Evolutionary conservation across 768 basidiomycete genomes (phyloP).

Genomic region (Rhodosporidiobolus odoratus): DNA sequence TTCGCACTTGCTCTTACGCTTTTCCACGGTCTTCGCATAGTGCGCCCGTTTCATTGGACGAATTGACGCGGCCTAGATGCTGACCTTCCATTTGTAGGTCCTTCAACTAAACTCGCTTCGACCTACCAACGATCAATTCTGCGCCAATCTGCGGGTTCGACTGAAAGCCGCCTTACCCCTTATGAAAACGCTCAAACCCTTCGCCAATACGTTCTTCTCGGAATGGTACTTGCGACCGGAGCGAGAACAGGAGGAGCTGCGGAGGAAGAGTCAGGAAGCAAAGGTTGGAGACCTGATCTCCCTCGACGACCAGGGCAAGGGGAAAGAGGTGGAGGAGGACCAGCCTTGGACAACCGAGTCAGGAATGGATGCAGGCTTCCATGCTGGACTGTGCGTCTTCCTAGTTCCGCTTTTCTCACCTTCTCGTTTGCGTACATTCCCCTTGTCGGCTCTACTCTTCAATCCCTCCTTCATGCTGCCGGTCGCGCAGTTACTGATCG

Average conservation of each 20-base stretch:
- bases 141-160: conserved; percentile 76
- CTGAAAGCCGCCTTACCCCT: conserved; percentile 81
- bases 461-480: too few relatives aligned
- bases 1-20: conserved; percentile 91
- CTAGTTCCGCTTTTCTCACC: not conserved
- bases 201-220: conserved; percentile 88
- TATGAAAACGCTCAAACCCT: conserved; percentile 88
- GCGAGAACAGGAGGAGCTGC: conserved; percentile 20
- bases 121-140: conserved; percentile 79
- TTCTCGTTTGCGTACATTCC: not conserved
- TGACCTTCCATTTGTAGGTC: conserved; percentile 46
- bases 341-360: conserved; percentile 48
- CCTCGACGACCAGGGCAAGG: conserved; percentile 40
- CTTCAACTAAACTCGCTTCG: conserved; percentile 89
- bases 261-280: conserved; percentile 14
- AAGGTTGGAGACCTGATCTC: conserved; percentile 41
- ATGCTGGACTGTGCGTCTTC: conserved; percentile 25
- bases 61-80: not conserved
- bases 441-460: too few relatives aligned
- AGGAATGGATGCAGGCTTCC: conserved; percentile 43
- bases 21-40: conserved; percentile 92
- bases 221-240: conserved; percentile 54
- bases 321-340: conserved; percentile 42
- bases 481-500: too few relatives aligned
- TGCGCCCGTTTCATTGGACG: conserved; percentile 43